These are phyloP conservation scores for Hericium rajendrae DNA, from an alignment of 768 basidiomycete species.

Conservation along the genomic window DNA sequence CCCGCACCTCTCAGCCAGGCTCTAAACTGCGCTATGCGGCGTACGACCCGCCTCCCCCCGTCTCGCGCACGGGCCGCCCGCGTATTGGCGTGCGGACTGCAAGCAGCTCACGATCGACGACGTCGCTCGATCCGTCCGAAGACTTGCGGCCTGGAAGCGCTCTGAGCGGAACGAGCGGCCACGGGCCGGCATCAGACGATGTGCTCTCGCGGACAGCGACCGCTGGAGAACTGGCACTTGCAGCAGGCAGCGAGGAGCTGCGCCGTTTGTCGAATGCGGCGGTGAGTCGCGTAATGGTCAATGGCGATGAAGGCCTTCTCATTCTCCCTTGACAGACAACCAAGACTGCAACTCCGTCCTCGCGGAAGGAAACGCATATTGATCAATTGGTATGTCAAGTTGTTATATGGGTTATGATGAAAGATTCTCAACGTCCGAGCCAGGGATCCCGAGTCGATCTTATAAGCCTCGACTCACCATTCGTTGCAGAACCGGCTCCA, in stretches of 20 bases:
- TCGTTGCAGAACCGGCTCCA: constrained; percentile 36
- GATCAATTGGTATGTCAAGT: neutral
- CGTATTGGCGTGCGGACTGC: constrained; percentile 21
- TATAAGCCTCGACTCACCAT: constrained; percentile 68
- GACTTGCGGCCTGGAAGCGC: constrained; percentile 9
- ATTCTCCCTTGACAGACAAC: neutral
- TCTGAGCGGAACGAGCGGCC: neutral
- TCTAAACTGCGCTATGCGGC: constrained; percentile 59
- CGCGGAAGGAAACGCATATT: neutral
- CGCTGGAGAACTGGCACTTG: constrained; percentile 14
- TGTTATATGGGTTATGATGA: neutral
- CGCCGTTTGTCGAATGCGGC: constrained; percentile 1
- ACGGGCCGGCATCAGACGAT: neutral
- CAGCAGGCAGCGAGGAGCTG: constrained; percentile 13
- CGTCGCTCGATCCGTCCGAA: constrained; percentile 25
- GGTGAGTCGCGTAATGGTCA: constrained; percentile 2
- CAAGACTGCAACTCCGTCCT: constrained; percentile 3
- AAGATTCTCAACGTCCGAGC: neutral
- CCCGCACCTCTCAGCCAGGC: constrained; percentile 21
- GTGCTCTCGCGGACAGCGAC: constrained; percentile 11
- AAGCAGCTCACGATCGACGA: constrained; percentile 27
- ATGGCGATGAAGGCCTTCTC: neutral
- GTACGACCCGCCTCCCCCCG: constrained; percentile 52
- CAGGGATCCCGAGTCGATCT: constrained; percentile 41
- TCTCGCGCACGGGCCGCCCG: constrained; percentile 32